Percentiles rank a stretch among this genome's conserved stretches.
phyloP scores from a whole-genome alignment of 306 rosid species.

The Notholithocarpus densiflorus region DNA sequence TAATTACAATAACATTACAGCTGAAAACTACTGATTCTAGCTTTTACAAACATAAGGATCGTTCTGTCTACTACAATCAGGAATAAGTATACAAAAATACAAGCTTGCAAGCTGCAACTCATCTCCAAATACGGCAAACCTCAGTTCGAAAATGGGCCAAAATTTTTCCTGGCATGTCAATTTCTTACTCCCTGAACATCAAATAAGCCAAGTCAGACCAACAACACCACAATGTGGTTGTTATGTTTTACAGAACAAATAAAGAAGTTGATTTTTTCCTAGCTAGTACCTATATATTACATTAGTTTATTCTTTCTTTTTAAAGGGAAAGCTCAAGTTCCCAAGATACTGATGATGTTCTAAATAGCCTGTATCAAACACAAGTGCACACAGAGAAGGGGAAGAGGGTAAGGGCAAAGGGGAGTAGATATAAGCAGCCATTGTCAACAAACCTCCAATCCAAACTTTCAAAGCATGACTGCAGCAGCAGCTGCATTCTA shows the following conservation, averaged over 20 bases:
- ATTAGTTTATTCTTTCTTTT: neutral
- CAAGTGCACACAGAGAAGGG: neutral
- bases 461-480: too few species aligned
- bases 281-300: neutral
- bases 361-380: neutral
- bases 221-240: slow-evolving; percentile 1
- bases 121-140: slow-evolving; percentile 24
- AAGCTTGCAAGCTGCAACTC: slow-evolving; percentile 21
- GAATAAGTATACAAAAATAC: slow-evolving; percentile 13
- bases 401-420: neutral
- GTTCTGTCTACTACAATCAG: slow-evolving; percentile 12
- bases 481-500: neutral
- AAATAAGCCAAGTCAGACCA: slow-evolving; percentile 31
- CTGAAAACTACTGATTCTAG: neutral
- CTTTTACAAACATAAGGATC: slow-evolving; percentile 10
- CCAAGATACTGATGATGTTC: neutral
- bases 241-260: neutral
- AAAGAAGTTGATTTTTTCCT: neutral
- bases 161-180: slow-evolving; percentile 31
- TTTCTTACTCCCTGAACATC: slow-evolving; percentile 63
- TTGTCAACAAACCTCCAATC: neutral
- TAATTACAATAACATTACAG: slow-evolving; percentile 30
- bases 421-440: neutral
- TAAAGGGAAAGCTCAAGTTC: neutral
- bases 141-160: slow-evolving; percentile 19